Evolutionary conservation across 129 eudicot species (phyloP).

Genomic region (Gnaphalium uliginosum): DNA sequence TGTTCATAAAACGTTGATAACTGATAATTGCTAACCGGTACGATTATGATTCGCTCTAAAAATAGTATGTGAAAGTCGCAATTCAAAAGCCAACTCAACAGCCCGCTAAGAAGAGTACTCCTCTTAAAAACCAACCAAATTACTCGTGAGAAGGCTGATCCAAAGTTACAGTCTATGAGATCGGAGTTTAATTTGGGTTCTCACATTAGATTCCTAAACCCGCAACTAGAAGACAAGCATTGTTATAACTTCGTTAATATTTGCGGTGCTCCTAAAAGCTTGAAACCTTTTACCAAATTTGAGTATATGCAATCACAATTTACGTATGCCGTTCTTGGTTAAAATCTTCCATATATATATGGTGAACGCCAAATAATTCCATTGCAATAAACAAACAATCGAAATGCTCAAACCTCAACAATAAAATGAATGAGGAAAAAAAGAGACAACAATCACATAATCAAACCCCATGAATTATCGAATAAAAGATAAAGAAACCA

Average conservation of each 20-base stretch:
- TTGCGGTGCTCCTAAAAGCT: too few species aligned
- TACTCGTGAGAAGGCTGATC: background rate
- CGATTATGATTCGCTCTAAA: too few species aligned
- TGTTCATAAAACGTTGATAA: too few species aligned
- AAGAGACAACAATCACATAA: slow-evolving; percentile 15
- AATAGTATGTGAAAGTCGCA: too few species aligned
- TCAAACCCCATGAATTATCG: slow-evolving; percentile 24
- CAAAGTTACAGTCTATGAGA: background rate
- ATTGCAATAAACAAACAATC: slow-evolving; percentile 13
- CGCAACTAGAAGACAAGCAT: background rate
- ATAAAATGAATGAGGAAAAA: slow-evolving; percentile 4
- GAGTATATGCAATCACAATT: background rate
- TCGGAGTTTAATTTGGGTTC: background rate
- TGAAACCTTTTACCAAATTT: too few species aligned
- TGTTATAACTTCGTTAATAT: background rate
- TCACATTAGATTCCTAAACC: background rate
- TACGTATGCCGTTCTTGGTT: background rate
- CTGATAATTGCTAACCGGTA: too few species aligned
- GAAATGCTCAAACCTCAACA: slow-evolving; percentile 18
- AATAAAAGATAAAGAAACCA: background rate
- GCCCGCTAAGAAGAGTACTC: background rate
- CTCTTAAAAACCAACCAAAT: background rate
- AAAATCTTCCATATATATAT: background rate
- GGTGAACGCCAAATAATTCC: slow-evolving; percentile 2
- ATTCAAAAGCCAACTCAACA: too few species aligned